Evolutionary conservation across 331 rosid genomes (phyloP).

Genomic region (Phaseolus coccineus): DNA sequence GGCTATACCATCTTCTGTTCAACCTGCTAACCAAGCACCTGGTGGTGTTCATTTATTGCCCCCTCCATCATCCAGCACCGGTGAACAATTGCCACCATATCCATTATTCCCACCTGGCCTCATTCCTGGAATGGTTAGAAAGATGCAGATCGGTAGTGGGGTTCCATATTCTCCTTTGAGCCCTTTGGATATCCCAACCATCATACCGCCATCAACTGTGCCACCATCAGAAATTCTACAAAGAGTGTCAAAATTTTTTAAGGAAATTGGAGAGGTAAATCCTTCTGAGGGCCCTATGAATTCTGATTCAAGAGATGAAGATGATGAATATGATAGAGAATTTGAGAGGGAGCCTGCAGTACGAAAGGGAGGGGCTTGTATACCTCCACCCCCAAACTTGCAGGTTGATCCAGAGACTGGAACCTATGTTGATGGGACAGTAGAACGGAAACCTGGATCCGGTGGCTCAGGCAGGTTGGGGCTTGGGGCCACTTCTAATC

Average conservation of each 20-base stretch:
- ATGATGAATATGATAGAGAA: constrained; percentile 60
- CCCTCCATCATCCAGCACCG: constrained; percentile 54
- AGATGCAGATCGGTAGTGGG: constrained; percentile 75
- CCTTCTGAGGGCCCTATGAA: constrained; percentile 91
- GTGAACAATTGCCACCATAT: constrained; percentile 86
- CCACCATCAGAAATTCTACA: constrained; percentile 70
- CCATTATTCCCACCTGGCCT: constrained; percentile 98
- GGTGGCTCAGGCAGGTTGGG: constrained; percentile 83
- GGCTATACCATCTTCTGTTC: constrained; percentile 73
- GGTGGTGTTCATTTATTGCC: constrained; percentile 64
- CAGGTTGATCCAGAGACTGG: constrained; percentile 95
- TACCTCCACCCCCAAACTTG: constrained; percentile 91
- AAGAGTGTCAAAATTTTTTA: constrained; percentile 85
- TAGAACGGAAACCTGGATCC: constrained; percentile 78
- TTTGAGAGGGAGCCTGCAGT: constrained; percentile 65
- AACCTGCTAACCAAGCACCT: constrained; percentile 64
- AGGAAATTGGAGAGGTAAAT: constrained; percentile 94
- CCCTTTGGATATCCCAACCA: constrained; percentile 93
- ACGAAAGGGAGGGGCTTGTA: constrained; percentile 96
- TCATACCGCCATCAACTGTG: constrained; percentile 67
- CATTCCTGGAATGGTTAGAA: constrained; percentile 94
- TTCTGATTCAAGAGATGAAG: constrained; percentile 75
- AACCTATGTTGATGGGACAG: constrained; percentile 85
- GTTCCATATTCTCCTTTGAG: constrained; percentile 73
- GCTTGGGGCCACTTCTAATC: constrained; percentile 85